phyloP scores from a whole-genome alignment of 192 early-diverging fungal species.

The Rhizophagus prolifer region DNA sequence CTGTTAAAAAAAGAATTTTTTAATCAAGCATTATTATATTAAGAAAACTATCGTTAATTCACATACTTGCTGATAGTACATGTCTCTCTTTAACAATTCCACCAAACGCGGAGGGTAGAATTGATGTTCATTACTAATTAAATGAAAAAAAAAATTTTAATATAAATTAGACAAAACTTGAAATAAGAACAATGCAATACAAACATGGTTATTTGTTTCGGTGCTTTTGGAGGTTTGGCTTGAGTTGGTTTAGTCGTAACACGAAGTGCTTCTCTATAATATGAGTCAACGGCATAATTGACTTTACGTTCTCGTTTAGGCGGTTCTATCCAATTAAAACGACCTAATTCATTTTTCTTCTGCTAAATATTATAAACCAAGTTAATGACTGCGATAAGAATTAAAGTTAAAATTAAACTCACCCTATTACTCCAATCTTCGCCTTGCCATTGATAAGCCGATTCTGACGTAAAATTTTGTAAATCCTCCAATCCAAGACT shows the following conservation, averaged over 20 bases:
- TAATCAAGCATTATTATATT: not conserved
- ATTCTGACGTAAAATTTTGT: conserved; percentile 82
- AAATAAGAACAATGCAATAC: conserved; percentile 2
- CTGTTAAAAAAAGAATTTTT: conserved; percentile 29
- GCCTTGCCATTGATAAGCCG: conserved; percentile 94
- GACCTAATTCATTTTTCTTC: conserved; percentile 54
- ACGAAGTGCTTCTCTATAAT: conserved; percentile 85
- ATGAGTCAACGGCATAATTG: conserved; percentile 90
- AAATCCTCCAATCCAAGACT: conserved; percentile 91
- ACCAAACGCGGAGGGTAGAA: conserved; percentile 82
- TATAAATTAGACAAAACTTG: not conserved
- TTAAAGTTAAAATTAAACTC: not conserved
- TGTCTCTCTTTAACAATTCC: conserved; percentile 82
- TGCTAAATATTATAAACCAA: conserved; percentile 4
- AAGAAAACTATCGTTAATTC: not conserved
- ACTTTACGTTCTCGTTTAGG: conserved; percentile 92
- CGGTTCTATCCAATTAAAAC: conserved; percentile 89
- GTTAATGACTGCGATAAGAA: not conserved
- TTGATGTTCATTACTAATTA: conserved; percentile 80
- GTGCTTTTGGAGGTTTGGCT: conserved; percentile 58
- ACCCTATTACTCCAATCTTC: conserved; percentile 87
- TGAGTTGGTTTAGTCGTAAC: conserved; percentile 56
- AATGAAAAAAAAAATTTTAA: conserved; percentile 16
- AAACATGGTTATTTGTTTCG: conserved; percentile 61
- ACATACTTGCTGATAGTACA: conserved; percentile 61